These are phyloP conservation scores for Dipteronia sinensis DNA, from an alignment of 345 rosid species.

Conservation along the genomic window DNA sequence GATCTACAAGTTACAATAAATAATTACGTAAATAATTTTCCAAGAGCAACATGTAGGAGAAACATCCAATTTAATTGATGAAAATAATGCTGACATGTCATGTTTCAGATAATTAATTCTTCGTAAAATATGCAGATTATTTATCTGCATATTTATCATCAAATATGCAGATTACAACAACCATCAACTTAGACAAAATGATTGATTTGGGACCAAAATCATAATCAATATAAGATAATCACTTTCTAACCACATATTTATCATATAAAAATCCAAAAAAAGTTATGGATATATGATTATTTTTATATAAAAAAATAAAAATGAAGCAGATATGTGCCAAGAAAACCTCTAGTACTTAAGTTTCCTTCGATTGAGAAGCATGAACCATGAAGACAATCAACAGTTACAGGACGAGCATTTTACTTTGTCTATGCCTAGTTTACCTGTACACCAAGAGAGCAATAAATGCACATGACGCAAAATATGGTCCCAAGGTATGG, in stretches of 20 bases:
- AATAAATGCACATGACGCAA: conserved; percentile 84
- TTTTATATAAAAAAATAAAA: background rate
- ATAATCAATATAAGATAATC: background rate
- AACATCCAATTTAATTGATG: background rate
- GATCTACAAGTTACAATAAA: conserved; percentile 40
- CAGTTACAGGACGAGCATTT: background rate
- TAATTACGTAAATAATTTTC: conserved; percentile 7
- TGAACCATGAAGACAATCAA: conserved; percentile 12
- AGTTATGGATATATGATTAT: background rate
- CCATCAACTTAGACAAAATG: conserved; percentile 1
- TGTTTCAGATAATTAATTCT: background rate
- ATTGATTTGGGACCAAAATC: conserved; percentile 3
- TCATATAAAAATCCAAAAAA: background rate
- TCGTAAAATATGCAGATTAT: background rate
- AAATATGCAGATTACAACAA: background rate
- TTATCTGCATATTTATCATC: background rate
- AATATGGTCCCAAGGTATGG: conserved; percentile 91
- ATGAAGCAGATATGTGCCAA: background rate
- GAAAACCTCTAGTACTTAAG: background rate
- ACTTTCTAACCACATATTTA: background rate
- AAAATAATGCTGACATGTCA: background rate
- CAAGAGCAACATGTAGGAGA: background rate
- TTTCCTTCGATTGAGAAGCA: conserved; percentile 5
- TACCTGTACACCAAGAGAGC: conserved; percentile 97
- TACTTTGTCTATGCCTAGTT: background rate